Percentiles rank a stretch among this genome's conserved stretches.
phyloP scores from a whole-genome alignment of 2,329 filamentous ascomycete genomes.

The Colletotrichum sp. region DNA sequence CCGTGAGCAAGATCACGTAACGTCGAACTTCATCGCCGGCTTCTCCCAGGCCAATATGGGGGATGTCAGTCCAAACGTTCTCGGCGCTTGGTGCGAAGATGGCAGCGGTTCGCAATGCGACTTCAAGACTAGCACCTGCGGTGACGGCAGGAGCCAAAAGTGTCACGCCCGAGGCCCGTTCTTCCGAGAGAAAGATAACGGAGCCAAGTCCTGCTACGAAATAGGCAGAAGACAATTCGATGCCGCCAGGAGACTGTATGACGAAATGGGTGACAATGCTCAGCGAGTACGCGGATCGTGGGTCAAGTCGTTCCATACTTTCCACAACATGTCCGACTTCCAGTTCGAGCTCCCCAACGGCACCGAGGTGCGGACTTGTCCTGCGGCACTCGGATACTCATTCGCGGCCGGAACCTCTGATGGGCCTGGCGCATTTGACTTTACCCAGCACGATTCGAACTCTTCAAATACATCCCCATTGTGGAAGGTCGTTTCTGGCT shows the following conservation, averaged over 20 bases:
- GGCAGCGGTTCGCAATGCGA: slow-evolving; percentile 73
- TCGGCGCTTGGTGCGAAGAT: slow-evolving; percentile 87
- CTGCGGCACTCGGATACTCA: slow-evolving; percentile 84
- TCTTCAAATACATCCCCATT: slow-evolving; percentile 73
- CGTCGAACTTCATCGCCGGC: slow-evolving; percentile 78
- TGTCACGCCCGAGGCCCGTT: slow-evolving; percentile 76
- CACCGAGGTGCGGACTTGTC: slow-evolving; percentile 74
- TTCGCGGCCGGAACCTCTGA: slow-evolving; percentile 92
- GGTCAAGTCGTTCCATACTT: slow-evolving; percentile 82
- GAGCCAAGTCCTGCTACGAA: slow-evolving; percentile 77
- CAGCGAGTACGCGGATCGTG: slow-evolving; percentile 62
- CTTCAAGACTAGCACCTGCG: slow-evolving; percentile 81
- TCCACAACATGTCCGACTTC: slow-evolving; percentile 78
- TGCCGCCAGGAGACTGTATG: slow-evolving; percentile 57
- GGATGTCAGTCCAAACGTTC: slow-evolving; percentile 84
- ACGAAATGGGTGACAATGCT: slow-evolving; percentile 35
- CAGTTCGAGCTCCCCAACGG: slow-evolving; percentile 76
- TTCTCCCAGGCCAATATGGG: slow-evolving; percentile 93
- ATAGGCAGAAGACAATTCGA: slow-evolving; percentile 72
- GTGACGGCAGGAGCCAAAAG: slow-evolving; percentile 65
- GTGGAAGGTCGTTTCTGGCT: slow-evolving; percentile 76
- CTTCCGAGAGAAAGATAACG: slow-evolving; percentile 70
- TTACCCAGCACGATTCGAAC: slow-evolving; percentile 81
- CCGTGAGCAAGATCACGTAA: slow-evolving; percentile 54
- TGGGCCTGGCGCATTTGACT: slow-evolving; percentile 87